A percentile compares a stretch with the other conserved stretches of the same genome.
These are phyloP conservation scores for Syzygium aromaticum DNA, from an alignment of 345 rosid genomes.

Conservation along the genomic window DNA sequence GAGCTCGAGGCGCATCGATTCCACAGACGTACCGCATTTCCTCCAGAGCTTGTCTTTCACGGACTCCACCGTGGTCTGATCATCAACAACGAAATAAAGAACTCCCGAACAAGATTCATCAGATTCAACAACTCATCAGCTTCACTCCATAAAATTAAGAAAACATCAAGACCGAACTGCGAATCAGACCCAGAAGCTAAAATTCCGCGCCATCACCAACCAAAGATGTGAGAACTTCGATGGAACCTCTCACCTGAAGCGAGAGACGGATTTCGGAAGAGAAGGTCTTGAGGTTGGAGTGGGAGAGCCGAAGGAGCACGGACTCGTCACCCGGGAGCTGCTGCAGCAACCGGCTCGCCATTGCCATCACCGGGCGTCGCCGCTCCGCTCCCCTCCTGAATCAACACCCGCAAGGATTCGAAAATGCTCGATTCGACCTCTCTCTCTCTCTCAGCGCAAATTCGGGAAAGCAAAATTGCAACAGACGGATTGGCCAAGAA, in stretches of 20 bases:
- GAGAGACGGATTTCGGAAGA: slow-evolving; percentile 60
- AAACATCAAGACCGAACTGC: background rate
- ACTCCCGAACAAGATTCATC: background rate
- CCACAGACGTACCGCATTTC: slow-evolving; percentile 76
- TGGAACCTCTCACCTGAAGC: slow-evolving; percentile 36
- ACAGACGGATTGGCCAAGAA: background rate
- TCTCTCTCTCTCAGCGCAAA: background rate
- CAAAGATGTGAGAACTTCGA: background rate
- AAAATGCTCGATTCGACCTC: background rate
- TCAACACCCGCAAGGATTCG: background rate
- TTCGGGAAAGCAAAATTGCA: background rate
- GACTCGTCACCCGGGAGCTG: slow-evolving; percentile 54
- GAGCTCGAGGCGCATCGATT: slow-evolving; percentile 63
- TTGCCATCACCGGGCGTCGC: background rate
- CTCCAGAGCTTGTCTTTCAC: slow-evolving; percentile 89
- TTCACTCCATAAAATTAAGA: background rate
- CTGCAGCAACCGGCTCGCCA: slow-evolving; percentile 17
- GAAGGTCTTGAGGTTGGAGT: slow-evolving; percentile 68
- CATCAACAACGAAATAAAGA: background rate
- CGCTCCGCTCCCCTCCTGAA: background rate
- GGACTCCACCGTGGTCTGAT: slow-evolving; percentile 54
- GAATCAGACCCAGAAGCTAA: background rate
- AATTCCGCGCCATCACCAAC: background rate
- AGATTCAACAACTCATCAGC: background rate
- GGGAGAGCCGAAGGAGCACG: slow-evolving; percentile 57